Base-by-base conservation (phyloP, 192 early-diverging fungal species). In the Entomortierella parvispora region DNA sequence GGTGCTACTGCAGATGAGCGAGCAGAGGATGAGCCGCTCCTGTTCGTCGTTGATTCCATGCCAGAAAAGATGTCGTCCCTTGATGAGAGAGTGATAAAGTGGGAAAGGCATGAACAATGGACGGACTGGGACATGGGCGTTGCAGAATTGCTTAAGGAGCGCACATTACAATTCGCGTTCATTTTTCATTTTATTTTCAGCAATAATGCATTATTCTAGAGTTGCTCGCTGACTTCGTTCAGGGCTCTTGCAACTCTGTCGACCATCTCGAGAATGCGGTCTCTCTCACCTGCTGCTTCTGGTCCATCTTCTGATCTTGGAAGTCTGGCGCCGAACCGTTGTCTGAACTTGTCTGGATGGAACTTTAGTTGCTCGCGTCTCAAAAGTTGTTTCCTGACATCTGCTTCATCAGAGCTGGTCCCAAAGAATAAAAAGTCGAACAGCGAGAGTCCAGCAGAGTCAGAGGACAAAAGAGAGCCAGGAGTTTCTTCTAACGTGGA, bases 281-380 rank as follows among this genome's bases (percentile, higher is more conserved):
- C 68, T 37, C 68, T 47, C 59, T 69, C 59, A 56, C 68, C 68
- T 62, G 49, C 33, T 45, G 15, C 18, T 4, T 34, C 37, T 5
- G 37, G 7, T 37, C 55, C 17, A 57, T 57, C 4, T 2, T 44
- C 42, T 10, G 20, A 20, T 56, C 34, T 20, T 32, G 69, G 57
- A 22, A 74, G 33, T n/a, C 71, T 26, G 6, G 56, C 23, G 5
- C 63, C 71, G 37, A 74, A 74, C 12, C 63, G 48, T n/a, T 74
- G 71, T 23, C 37, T 42, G 28, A 74, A 74, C 34, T 74, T 74
- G 71, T 74, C 71, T 9, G 71, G 71, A 65, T 74, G 71, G n/a
- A 74, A 74, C 37, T 63, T 74, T 22, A 74, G 71, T 48, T 74
- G 71, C n/a, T 74, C 71, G 18, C 71, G 62, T 37, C 71, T 54